These are phyloP conservation scores for Geum urbanum DNA, from an alignment of 306 rosid species.

Conservation along the genomic window DNA sequence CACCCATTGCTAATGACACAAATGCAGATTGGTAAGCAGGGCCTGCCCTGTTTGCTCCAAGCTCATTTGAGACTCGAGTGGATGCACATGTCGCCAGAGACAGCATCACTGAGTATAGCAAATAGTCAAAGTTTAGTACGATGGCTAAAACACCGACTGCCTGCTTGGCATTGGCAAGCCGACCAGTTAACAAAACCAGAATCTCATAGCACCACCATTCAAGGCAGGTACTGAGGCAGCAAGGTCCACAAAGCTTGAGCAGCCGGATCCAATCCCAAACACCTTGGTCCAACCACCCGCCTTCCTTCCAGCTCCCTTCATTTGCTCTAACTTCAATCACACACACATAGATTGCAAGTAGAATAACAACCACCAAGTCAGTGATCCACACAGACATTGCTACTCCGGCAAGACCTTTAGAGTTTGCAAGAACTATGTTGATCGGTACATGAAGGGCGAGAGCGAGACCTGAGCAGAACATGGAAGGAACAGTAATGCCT, in stretches of 20 bases:
- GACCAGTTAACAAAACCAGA: conserved; percentile 69
- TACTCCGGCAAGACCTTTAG: conserved; percentile 68
- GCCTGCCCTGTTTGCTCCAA: conserved; percentile 49
- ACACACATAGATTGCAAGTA: conserved; percentile 46
- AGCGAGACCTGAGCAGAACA: conserved; percentile 61
- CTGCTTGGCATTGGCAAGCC: conserved; percentile 53
- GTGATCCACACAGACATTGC: conserved; percentile 79
- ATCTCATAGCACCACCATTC: conserved; percentile 99
- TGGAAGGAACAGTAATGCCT: conserved; percentile 62
- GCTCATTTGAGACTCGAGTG: conserved; percentile 64
- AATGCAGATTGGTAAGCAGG: conserved; percentile 51
- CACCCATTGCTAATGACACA: conserved; percentile 44
- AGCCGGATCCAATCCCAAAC: conserved; percentile 55
- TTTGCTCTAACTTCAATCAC: conserved; percentile 31
- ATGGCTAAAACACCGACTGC: conserved; percentile 54
- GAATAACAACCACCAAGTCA: conserved; percentile 55
- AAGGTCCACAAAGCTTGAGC: conserved; percentile 69
- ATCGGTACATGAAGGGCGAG: conserved; percentile 66
- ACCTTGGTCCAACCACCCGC: conserved; percentile 75
- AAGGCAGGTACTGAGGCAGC: conserved; percentile 80
- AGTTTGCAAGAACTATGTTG: conserved; percentile 54
- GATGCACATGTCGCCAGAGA: conserved; percentile 69
- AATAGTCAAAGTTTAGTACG: conserved; percentile 68
- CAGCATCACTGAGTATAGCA: conserved; percentile 61
- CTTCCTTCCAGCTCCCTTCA: conserved; percentile 46